Percentiles rank a stretch among this genome's conserved stretches.
Conservation (phyloP, 2,329 filamentous ascomycete genomes). For the Exophiala aquamarina region DNA sequence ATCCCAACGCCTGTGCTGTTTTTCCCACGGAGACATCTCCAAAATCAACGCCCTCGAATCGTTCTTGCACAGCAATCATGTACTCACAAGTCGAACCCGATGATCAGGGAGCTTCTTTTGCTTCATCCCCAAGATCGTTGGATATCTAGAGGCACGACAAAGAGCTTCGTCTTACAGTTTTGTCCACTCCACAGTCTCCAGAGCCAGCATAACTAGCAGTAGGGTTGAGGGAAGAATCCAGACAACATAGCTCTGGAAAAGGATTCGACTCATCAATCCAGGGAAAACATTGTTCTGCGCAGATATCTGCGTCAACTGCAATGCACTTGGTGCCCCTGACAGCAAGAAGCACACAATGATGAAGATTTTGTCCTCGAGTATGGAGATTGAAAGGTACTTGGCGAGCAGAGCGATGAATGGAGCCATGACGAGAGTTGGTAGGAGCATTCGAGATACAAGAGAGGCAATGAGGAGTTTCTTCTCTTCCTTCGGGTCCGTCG, state of each 20-base stretch:
- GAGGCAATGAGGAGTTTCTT: slow-evolving; percentile 82
- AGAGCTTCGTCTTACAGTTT: slow-evolving; percentile 15
- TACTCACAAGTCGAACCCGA: too few relatives aligned
- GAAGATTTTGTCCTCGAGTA: slow-evolving; percentile 96
- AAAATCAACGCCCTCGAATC: too few relatives aligned
- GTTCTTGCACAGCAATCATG: too few relatives aligned
- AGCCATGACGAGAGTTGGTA: slow-evolving; percentile 90
- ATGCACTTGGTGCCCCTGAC: slow-evolving; percentile 85
- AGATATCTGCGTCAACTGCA: slow-evolving; percentile 96
- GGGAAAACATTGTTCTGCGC: slow-evolving; percentile 98
- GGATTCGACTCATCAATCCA: slow-evolving; percentile 84
- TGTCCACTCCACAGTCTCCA: slow-evolving; percentile 93
- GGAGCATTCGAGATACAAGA: slow-evolving; percentile 83
- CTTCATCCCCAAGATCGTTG: too few relatives aligned
- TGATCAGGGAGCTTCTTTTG: too few relatives aligned
- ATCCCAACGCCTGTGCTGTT: too few relatives aligned
- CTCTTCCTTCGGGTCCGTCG: slow-evolving; percentile 67
- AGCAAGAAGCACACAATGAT: slow-evolving; percentile 97
- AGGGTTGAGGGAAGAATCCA: slow-evolving; percentile 96
- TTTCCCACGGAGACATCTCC: too few relatives aligned
- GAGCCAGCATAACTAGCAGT: slow-evolving; percentile 81
- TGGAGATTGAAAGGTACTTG: slow-evolving; percentile 89
- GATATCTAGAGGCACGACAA: too few relatives aligned
- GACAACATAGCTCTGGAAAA: slow-evolving; percentile 96
- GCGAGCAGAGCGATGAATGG: slow-evolving; percentile 82